Evolutionary conservation across 495 filamentous ascomycete genomes (phyloP), one percentile per base, ranked within the genome.

Genomic region (Penicillium waksmanii): DNA sequence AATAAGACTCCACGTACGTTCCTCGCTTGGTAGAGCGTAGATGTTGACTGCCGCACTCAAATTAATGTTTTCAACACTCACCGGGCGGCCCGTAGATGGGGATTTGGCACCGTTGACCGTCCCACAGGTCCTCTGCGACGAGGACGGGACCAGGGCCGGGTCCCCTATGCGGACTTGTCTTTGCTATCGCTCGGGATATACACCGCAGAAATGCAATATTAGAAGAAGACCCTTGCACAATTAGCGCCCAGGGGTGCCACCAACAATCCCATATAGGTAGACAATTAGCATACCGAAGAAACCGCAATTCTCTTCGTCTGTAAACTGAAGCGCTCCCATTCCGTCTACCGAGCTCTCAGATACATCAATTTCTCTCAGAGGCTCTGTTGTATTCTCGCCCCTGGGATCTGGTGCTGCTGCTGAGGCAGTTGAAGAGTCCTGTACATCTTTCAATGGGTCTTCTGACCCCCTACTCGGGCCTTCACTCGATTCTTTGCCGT

Each of bases 191-290:
- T 17, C 64, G 57, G 19, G 70, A 73, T 17, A 76, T 64, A 57
- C 72, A 69, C 12, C 74, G 64, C 23, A 77, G 68, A 40, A 80
- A 80, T 10, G 78, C 75, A 47, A 79, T 79, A 55, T 81, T 81
- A 5, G 78, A 81, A 8, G 78, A 80, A 7, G 78, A 72, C 13
- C 78, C 77, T 79, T 40, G 19, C 35, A 38, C 43, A 34, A 52
- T 58, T 48, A 21, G 36, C 36, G 36, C 36, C 36, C 36, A 40
- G 36, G 36, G 36, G 36, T 40, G 36, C 36, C 36, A 40, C 36
- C 36, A 40, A 40, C 36, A 40, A 40, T 40, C 36, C 36, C n/a
- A 46, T 46, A 46, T 21, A 18, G 43, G 15, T 43, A 31, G 15
- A 35, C 38, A 15, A 47, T 5, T 12, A 46, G 18, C 55, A 18